Evolutionary conservation across 2,329 filamentous ascomycete species (phyloP), one percentile per base, ranked within the genome.

Genomic region (Xenoacremonium recifei): DNA sequence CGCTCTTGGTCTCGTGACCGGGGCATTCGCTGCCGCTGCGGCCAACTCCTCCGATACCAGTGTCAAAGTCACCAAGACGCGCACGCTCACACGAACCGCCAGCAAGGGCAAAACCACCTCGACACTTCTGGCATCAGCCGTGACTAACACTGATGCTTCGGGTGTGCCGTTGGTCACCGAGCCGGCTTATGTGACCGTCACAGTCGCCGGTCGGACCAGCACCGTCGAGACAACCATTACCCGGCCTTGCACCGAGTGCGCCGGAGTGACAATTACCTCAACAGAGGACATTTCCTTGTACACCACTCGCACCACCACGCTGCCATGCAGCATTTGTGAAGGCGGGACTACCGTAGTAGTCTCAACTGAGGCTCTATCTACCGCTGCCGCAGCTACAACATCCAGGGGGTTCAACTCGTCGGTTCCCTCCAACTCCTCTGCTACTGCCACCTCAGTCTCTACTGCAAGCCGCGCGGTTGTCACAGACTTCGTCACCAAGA

Each of bases 1-100:
- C 39, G 55, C 55, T 32, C 43, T 58, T 21, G 51, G 49, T 45
- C 55, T 58, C 35, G 51, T 57, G 21, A 42, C 38, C 21, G 44
- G 58, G 17, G 40, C 47, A 29, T 44, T 49, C 31, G 47, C 45
- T 35, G 53, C 54, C 13, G 38, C 52, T 18, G 55, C 55, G 30
- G 53, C 49, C 48, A 47, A 37, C 44, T 50, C 23, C 53, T 42
- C 34, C 36, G 37, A 37, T 35, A 35, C 47, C 20, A 37, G 37
- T 17, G 54, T 34, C 47, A 44, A 39, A 40, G 33, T 46, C 5
- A 47, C 43, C 15, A 27, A 46, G 18, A 49, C 45, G 7, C 45
- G 45, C 4, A 42, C 36, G 7, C 36, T 48, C 13, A 48, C 45
- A 21, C 41, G 42, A 12, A 35, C 12, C 39, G 43, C 35, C 34